phyloP scores from a whole-genome alignment of 345 rosid genomes.

The Acer negundo region DNA sequence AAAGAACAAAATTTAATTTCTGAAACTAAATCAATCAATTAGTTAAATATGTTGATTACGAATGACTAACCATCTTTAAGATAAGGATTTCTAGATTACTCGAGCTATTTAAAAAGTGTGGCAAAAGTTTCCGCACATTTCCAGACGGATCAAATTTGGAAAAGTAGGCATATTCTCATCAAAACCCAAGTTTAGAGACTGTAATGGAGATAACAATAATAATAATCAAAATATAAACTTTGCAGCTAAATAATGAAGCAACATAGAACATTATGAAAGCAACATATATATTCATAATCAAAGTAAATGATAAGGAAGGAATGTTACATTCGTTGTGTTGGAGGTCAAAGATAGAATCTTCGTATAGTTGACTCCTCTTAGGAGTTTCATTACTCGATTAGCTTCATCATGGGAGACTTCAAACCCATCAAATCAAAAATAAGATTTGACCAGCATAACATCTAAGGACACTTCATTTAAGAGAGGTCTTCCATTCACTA shows the following conservation, averaged over 20 bases:
- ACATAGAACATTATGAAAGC: no score
- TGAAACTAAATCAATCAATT: background rate
- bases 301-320: background rate
- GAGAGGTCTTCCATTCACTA: background rate
- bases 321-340: background rate
- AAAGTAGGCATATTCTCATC: conserved; percentile 7
- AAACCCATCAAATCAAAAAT: background rate
- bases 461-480: background rate
- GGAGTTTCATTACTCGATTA: no score
- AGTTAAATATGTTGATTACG: background rate
- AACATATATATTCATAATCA: background rate
- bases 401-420: background rate
- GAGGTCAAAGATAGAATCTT: background rate
- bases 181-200: background rate
- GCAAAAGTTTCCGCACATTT: background rate
- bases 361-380: background rate
- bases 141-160: background rate
- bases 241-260: background rate
- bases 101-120: background rate
- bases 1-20: background rate
- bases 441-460: background rate
- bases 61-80: background rate
- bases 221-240: background rate
- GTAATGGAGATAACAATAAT: background rate
- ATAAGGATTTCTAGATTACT: conserved; percentile 1